Conservation (phyloP, 208 protist genomes). For the Leishmania aethiopica region DNA sequence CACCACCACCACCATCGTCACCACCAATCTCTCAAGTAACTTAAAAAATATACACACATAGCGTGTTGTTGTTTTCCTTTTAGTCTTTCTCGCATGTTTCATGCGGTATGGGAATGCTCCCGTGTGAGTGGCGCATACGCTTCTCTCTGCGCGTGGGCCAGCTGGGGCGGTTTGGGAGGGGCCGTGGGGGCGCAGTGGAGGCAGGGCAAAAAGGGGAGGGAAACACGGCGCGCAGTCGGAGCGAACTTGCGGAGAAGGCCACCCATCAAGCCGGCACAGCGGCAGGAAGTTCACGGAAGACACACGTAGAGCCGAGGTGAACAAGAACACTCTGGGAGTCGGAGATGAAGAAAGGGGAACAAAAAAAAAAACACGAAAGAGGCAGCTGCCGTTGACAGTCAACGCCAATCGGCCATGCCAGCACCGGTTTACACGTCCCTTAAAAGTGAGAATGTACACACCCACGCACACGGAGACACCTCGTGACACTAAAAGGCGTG, state of each 20-base stretch:
- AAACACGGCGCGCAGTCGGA: not conserved
- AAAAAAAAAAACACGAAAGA: not conserved
- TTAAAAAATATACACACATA: too few relatives aligned
- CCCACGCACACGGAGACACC: not conserved
- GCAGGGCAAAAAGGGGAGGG: not conserved
- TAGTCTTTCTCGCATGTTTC: too few relatives aligned
- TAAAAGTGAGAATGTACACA: not conserved
- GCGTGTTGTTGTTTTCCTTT: too few relatives aligned
- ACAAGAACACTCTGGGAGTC: not conserved
- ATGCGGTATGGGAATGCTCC: too few relatives aligned
- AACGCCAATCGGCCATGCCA: not conserved
- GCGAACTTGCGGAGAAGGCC: not conserved
- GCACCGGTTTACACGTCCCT: not conserved
- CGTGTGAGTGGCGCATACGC: not conserved
- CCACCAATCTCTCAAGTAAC: too few relatives aligned
- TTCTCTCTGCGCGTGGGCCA: not conserved
- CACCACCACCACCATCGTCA: not conserved
- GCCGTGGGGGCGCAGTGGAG: not conserved
- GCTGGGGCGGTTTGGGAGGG: not conserved
- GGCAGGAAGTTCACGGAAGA: not conserved
- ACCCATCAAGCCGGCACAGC: not conserved
- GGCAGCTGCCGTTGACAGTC: not conserved
- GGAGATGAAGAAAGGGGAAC: too few relatives aligned
- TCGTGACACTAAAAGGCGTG: not conserved
- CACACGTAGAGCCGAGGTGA: not conserved